Base-by-base conservation (phyloP, 140 eudicot genomes). In the Senecio squalidus region DNA sequence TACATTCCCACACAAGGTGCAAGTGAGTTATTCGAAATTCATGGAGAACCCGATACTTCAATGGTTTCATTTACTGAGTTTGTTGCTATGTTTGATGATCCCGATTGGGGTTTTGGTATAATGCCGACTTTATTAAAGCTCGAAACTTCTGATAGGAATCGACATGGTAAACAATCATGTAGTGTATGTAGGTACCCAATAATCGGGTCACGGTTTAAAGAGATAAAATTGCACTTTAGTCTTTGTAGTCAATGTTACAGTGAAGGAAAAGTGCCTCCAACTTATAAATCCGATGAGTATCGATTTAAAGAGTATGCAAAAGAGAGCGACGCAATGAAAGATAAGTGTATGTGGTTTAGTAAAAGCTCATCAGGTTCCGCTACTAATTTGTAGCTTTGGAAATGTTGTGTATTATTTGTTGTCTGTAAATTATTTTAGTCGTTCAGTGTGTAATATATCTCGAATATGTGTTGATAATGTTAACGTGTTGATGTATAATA, bases 211-310 rank as follows among this genome's bases (percentile, higher is more conserved):
- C 85, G 98, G 23, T 92, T 92, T 48, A 86, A 79, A 73, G 98
- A 92, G 76, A 78, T 77, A 79, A 92, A 87, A 76, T 73, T 83
- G 1, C 92, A 70, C 13, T 75, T 92, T 41, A 92, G 95, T 54
- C 76, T 92, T 46, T 92, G 98, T 67, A 76, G 88, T 73, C 95
- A 81, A 41, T 92, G 98, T 53, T 92, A 92, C 67, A 76, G 95
- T 33, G 98, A 92, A 76, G 95, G 98, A 11, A 92, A 92, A 76
- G 98, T 92, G 62, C 98, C 98, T 44, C 78, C 95, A n/a, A 63
- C 83, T 54, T 68, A 74, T 44, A 92, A 92, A 77, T 70, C 29
- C 33, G 98, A 92, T 11, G 98, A 87, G 72, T 92, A 76, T 59
- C 66, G 80, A 60, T 92, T 92, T 43, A 92, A 88, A 54, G 96